Conservation (phyloP, 169 alveolate genomes). For the Plasmodium cynomolgi region DNA sequence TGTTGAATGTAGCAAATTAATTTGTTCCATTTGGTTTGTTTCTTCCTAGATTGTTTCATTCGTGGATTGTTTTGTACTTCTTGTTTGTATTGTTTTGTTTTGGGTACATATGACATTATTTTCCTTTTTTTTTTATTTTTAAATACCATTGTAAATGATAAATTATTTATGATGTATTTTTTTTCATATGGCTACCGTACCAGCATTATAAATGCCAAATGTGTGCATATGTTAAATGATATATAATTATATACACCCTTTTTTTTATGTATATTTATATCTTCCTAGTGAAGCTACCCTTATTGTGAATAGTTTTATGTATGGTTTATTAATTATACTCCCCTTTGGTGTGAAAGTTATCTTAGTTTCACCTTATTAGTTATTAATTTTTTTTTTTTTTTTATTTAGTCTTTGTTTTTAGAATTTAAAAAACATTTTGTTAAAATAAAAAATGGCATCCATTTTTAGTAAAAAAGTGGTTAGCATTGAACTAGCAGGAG, state of each 20-base stretch:
- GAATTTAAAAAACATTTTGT: slow-evolving; percentile 28
- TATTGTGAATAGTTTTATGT: slow-evolving; percentile 6
- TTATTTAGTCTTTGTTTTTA: slow-evolving; percentile 9
- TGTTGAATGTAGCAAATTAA: background rate
- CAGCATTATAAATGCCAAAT: background rate
- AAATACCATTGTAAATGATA: background rate
- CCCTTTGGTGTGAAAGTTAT: slow-evolving; percentile 15
- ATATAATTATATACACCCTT: background rate
- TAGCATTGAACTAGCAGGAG: too few relatives aligned
- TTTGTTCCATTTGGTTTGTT: background rate
- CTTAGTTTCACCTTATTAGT: slow-evolving; percentile 11
- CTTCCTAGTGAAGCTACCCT: background rate
- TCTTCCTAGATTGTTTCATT: background rate
- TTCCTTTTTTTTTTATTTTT: background rate
- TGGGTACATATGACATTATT: background rate
- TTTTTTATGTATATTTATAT: background rate
- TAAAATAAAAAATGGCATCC: slow-evolving; percentile 1
- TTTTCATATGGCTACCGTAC: background rate
- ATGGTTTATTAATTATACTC: slow-evolving; percentile 29
- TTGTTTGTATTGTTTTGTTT: background rate
- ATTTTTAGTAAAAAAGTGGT: background rate
- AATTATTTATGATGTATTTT: slow-evolving; percentile 1
- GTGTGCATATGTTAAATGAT: slow-evolving; percentile 1
- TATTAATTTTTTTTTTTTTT: slow-evolving; percentile 10
- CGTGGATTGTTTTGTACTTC: background rate